Conservation (phyloP, 441 rosid genomes). For the Syzygium malaccense region DNA sequence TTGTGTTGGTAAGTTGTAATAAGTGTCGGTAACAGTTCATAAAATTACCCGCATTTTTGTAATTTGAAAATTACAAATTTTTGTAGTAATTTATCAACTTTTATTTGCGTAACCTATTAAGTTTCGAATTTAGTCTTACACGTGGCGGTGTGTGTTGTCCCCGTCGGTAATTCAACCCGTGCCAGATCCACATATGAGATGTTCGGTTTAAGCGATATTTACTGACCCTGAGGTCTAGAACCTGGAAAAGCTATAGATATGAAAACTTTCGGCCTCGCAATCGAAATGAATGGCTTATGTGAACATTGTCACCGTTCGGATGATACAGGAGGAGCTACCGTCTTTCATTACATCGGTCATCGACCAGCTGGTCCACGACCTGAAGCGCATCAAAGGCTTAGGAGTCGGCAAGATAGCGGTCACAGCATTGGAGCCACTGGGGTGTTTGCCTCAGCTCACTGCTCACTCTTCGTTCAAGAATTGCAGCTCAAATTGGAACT, state of each 20-base stretch:
- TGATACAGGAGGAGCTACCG: conserved; percentile 20
- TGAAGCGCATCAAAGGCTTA: conserved; percentile 21
- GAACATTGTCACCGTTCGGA: background rate
- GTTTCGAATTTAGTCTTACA: background rate
- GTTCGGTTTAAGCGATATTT: background rate
- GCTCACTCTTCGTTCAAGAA: conserved; percentile 18
- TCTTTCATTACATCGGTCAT: conserved; percentile 11
- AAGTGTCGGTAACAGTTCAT: background rate
- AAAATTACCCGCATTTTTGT: background rate
- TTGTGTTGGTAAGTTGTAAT: background rate
- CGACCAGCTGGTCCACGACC: conserved; percentile 19
- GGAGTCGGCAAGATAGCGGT: conserved; percentile 39
- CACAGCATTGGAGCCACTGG: conserved; percentile 28
- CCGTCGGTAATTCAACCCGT: background rate
- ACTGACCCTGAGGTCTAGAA: background rate
- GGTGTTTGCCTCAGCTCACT: conserved; percentile 39
- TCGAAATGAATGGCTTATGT: background rate
- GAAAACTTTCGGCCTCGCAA: background rate
- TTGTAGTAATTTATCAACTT: background rate
- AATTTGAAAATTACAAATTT: background rate
- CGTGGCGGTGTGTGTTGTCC: background rate
- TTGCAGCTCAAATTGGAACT: conserved; percentile 27
- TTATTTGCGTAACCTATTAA: background rate
- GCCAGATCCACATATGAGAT: background rate
- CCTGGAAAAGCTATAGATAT: background rate